phyloP scores from a whole-genome alignment of 805 yeast species.

The Suhomyces tanzawaensis region DNA sequence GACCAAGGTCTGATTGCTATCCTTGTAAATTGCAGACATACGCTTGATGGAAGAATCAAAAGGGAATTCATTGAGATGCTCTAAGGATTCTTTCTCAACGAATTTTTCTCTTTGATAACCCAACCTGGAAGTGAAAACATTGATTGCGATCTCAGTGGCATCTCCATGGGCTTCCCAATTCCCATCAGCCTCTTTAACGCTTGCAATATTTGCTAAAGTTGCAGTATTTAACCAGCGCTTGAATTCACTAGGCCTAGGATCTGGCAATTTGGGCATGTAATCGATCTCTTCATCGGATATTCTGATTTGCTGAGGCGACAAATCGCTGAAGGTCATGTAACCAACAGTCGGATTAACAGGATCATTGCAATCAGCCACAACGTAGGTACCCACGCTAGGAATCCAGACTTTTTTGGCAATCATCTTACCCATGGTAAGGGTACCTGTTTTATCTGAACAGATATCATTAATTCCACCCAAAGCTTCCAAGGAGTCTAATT shows the following conservation, averaged over 20 bases:
- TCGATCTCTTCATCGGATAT: constrained; percentile 36
- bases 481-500: constrained; percentile 38
- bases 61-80: constrained; percentile 28
- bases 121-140: constrained; percentile 30
- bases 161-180: constrained; percentile 41
- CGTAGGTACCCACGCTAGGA: constrained; percentile 32
- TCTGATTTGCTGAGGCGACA: constrained; percentile 28
- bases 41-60: constrained; percentile 34
- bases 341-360: constrained; percentile 41
- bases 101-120: constrained; percentile 20
- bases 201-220: constrained; percentile 40
- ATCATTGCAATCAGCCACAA: constrained; percentile 31
- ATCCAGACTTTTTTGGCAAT: constrained; percentile 37
- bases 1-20: constrained; percentile 5
- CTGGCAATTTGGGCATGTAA: constrained; percentile 30
- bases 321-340: constrained; percentile 31
- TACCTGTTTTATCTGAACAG: constrained; percentile 80
- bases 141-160: constrained; percentile 36
- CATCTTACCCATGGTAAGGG: constrained; percentile 40
- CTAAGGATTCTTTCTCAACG: constrained; percentile 12
- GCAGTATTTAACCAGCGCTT: constrained; percentile 32
- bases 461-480: constrained; percentile 56
- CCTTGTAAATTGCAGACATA: constrained; percentile 27
- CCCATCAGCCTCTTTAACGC: constrained; percentile 30
- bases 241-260: constrained; percentile 19